Conservation (phyloP, 192 early-diverging fungal genomes). For the Entomortierella chlamydospora region DNA sequence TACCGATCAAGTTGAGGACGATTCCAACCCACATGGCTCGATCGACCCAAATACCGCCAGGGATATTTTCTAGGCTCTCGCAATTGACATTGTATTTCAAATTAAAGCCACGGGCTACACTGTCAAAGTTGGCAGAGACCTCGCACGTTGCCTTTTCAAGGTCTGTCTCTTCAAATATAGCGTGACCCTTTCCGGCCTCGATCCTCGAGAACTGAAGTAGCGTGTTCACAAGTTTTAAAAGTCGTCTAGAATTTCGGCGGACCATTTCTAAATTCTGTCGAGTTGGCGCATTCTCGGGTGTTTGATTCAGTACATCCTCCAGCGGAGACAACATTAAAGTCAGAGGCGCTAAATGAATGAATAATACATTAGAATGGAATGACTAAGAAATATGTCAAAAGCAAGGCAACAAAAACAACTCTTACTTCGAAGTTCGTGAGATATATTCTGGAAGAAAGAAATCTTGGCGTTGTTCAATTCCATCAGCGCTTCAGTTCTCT, state of each 20-base stretch:
- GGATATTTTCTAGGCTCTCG: conserved; percentile 22
- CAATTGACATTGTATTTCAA: conserved; percentile 58
- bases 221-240: conserved; percentile 68
- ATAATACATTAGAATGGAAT: no score
- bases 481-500: conserved; percentile 38
- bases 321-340: conserved; percentile 66
- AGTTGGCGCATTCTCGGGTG: conserved; percentile 31
- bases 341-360: conserved; percentile 53
- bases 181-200: conserved; percentile 65
- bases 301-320: conserved; percentile 56
- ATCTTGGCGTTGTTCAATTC: conserved; percentile 57
- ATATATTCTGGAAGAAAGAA: conserved; percentile 57
- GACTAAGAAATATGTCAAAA: neutral
- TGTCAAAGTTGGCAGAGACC: conserved; percentile 66
- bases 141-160: conserved; percentile 60
- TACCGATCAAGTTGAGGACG: conserved; percentile 68
- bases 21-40: conserved; percentile 73
- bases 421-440: conserved; percentile 61
- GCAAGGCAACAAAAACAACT: neutral
- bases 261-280: conserved; percentile 52
- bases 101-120: conserved; percentile 58
- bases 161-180: conserved; percentile 61
- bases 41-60: conserved; percentile 60
- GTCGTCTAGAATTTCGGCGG: conserved; percentile 60
- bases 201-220: conserved; percentile 66